A percentile compares a stretch with the other conserved stretches of the same genome.
Evolutionary conservation across 768 basidiomycete species (phyloP).

Genomic region (Amanita pseudoporphyria): DNA sequence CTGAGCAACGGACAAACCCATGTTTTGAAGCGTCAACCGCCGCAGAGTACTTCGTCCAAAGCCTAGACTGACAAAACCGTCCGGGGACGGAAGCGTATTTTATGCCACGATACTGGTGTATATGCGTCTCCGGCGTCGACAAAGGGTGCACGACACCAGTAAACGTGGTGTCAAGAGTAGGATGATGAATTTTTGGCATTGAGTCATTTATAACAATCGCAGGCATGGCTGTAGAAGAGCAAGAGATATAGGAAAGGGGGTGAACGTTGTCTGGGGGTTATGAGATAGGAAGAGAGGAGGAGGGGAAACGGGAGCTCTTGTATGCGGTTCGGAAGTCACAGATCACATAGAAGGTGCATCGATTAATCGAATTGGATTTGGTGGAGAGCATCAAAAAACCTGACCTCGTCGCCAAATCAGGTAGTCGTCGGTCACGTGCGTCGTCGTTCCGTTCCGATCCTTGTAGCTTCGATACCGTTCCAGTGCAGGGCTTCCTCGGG

Average conservation of each 20-base stretch:
- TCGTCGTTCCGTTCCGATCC: background rate
- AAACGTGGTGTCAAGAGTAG: conserved; percentile 53
- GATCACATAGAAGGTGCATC: conserved; percentile 15
- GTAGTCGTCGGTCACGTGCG: conserved; percentile 18
- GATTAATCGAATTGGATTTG: conserved; percentile 24
- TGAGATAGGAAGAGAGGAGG: conserved; percentile 8
- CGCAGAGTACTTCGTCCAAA: conserved; percentile 47
- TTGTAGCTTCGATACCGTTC: background rate
- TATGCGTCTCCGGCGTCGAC: conserved; percentile 42
- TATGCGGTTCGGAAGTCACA: conserved; percentile 14
- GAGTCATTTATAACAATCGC: conserved; percentile 15
- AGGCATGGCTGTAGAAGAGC: conserved; percentile 18
- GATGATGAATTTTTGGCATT: conserved; percentile 36
- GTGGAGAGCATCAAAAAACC: conserved; percentile 20
- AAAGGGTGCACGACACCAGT: conserved; percentile 51
- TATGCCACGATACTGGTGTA: conserved; percentile 71
- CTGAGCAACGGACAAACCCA: conserved; percentile 38
- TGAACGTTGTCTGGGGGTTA: conserved; percentile 10
- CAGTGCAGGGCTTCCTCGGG: background rate
- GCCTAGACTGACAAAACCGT: conserved; percentile 65
- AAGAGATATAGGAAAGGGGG: conserved; percentile 1
- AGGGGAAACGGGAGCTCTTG: conserved; percentile 7
- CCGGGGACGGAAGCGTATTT: conserved; percentile 68
- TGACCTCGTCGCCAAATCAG: conserved; percentile 19
- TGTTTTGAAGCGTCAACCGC: conserved; percentile 53